Percentiles rank a stretch among this genome's conserved stretches.
Conservation (phyloP, 345 rosid genomes). For the Aegle marmelos region DNA sequence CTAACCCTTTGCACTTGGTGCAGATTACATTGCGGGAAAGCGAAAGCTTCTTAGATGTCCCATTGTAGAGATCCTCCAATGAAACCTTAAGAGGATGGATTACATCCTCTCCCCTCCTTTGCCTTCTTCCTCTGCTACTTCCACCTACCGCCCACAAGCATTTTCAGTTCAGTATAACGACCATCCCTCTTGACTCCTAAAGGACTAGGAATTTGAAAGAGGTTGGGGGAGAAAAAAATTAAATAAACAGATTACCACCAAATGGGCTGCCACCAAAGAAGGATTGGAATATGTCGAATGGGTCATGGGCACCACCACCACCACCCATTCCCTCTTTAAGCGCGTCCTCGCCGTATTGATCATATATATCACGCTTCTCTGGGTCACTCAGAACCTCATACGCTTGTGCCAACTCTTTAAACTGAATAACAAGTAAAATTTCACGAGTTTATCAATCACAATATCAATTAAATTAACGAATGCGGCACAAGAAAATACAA, state of each 20-base stretch:
- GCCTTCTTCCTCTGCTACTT: conserved; percentile 85
- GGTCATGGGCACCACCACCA: conserved; percentile 64
- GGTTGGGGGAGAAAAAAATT: not conserved
- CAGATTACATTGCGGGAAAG: conserved; percentile 74
- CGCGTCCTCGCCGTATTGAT: conserved; percentile 81
- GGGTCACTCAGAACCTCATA: conserved; percentile 79
- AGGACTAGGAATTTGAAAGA: not conserved
- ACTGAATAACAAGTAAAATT: conserved; percentile 30
- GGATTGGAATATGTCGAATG: conserved; percentile 72
- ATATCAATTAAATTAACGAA: too few species aligned
- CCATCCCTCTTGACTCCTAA: not conserved
- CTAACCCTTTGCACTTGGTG: conserved; percentile 90
- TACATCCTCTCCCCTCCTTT: conserved; percentile 90
- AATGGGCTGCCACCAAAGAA: conserved; percentile 80
- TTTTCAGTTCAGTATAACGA: not conserved
- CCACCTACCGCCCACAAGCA: conserved; percentile 41
- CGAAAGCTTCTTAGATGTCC: conserved; percentile 78
- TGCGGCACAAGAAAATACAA: not conserved
- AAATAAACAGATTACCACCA: conserved; percentile 36
- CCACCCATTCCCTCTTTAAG: conserved; percentile 93
- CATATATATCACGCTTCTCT: conserved; percentile 76
- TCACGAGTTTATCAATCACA: not conserved
- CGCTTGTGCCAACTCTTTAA: conserved; percentile 79
- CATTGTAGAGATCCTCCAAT: conserved; percentile 77
- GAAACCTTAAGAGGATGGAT: conserved; percentile 86